Percentiles rank a stretch among this genome's conserved stretches.
phyloP scores from a whole-genome alignment of 2,329 filamentous ascomycete genomes.

The Colletotrichum tamarilloi region DNA sequence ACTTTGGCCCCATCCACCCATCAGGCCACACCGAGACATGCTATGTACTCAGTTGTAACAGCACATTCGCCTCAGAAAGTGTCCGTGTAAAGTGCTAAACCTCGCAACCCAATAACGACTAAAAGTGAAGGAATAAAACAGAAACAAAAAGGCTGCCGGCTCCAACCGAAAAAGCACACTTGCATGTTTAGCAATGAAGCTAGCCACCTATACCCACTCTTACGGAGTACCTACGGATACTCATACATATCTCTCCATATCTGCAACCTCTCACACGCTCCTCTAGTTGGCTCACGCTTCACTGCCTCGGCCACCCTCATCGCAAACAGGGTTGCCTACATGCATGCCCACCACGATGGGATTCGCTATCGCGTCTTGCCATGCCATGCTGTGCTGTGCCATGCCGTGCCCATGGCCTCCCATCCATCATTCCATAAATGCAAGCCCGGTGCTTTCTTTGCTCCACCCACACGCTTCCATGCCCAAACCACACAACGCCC shows the following conservation, averaged over 20 bases:
- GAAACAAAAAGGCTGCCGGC: neutral
- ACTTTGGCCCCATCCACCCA: neutral
- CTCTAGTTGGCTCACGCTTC: neutral
- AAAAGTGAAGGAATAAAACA: neutral
- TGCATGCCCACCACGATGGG: neutral
- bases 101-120: neutral
- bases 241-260: neutral
- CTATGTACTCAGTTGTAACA: neutral
- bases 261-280: neutral
- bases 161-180: slow-evolving; percentile 26
- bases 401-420: neutral
- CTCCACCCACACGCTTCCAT: slow-evolving; percentile 10
- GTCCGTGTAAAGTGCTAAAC: neutral
- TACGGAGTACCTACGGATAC: too few species aligned
- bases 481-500: slow-evolving; percentile 22
- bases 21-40: neutral
- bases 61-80: neutral
- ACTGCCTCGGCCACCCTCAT: neutral
- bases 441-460: neutral
- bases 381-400: too few species aligned
- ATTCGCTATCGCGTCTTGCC: neutral
- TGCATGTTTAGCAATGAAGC: slow-evolving; percentile 4
- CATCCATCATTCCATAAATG: neutral
- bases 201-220: slow-evolving; percentile 3
- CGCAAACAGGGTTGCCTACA: neutral